Conservation (phyloP, 805 yeast genomes). For the Ogataea glucozyma region DNA sequence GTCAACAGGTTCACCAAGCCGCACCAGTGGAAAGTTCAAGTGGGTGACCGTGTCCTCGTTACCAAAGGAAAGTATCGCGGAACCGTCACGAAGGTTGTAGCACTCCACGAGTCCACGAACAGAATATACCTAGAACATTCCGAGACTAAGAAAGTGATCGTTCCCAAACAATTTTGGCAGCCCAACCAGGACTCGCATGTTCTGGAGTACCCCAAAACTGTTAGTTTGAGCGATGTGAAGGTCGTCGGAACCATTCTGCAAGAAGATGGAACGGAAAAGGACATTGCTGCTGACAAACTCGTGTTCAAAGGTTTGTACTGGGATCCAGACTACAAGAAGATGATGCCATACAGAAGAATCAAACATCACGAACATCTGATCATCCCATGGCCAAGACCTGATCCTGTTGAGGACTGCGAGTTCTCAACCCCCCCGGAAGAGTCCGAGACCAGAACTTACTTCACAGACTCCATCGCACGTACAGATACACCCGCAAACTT, state of each 20-base stretch:
- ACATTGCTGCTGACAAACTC: conserved; percentile 78
- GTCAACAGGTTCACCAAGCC: conserved; percentile 41
- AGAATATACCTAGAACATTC: conserved; percentile 69
- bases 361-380: conserved; percentile 65
- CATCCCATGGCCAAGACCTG: conserved; percentile 90
- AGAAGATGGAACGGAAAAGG: conserved; percentile 60
- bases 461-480: conserved; percentile 63
- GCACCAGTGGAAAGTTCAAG: conserved; percentile 60
- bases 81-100: conserved; percentile 65
- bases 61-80: conserved; percentile 72
- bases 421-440: conserved; percentile 56
- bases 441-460: conserved; percentile 73
- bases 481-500: conserved; percentile 68
- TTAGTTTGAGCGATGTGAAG: conserved; percentile 61
- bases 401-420: conserved; percentile 52
- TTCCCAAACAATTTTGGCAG: conserved; percentile 74
- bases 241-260: conserved; percentile 77
- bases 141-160: conserved; percentile 58
- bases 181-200: conserved; percentile 72
- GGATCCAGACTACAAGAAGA: conserved; percentile 69
- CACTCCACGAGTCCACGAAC: conserved; percentile 60
- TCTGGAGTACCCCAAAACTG: conserved; percentile 63
- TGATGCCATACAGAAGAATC: conserved; percentile 78
- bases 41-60: conserved; percentile 78
- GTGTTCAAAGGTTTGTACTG: conserved; percentile 68